phyloP scores from a whole-genome alignment of 352 stramenopile species.

The Phytopythium cucurbitacearum region DNA sequence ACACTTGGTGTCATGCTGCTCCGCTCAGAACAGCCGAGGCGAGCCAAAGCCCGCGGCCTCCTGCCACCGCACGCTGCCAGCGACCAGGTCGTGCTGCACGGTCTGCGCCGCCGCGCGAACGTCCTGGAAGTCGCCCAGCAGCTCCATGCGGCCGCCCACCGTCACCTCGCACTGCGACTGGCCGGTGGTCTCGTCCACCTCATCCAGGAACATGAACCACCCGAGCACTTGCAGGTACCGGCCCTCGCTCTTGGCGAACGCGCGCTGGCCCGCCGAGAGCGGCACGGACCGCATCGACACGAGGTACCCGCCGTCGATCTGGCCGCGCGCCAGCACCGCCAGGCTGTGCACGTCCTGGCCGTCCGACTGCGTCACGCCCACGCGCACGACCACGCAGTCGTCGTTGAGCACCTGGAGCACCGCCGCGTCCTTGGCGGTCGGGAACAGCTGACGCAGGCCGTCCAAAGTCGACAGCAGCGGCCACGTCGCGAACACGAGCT shows the following conservation, averaged over 20 bases:
- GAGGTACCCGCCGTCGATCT: constrained; percentile 40
- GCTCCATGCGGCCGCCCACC: constrained; percentile 22
- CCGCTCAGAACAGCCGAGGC: constrained; percentile 19
- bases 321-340: constrained; percentile 32
- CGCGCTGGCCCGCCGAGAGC: constrained; percentile 24
- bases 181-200: constrained; percentile 17
- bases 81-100: constrained; percentile 9
- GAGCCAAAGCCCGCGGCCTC: constrained; percentile 26
- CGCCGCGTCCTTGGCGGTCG: constrained; percentile 30
- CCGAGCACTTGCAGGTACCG: constrained; percentile 22
- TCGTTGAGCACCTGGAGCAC: constrained; percentile 42
- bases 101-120: constrained; percentile 7
- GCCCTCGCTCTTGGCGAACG: constrained; percentile 22
- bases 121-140: constrained; percentile 6
- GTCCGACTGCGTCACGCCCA: constrained; percentile 24
- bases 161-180: constrained; percentile 33
- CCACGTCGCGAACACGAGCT: constrained; percentile 43
- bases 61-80: constrained; percentile 32
- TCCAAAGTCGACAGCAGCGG: constrained; percentile 26
- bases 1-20: background rate
- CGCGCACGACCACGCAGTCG: constrained; percentile 33
- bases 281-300: constrained; percentile 36
- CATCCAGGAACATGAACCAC: constrained; percentile 43
- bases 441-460: constrained; percentile 28
- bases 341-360: constrained; percentile 34